Evolutionary conservation across 345 rosid species (phyloP).

Genomic region (Aquilaria sinensis): DNA sequence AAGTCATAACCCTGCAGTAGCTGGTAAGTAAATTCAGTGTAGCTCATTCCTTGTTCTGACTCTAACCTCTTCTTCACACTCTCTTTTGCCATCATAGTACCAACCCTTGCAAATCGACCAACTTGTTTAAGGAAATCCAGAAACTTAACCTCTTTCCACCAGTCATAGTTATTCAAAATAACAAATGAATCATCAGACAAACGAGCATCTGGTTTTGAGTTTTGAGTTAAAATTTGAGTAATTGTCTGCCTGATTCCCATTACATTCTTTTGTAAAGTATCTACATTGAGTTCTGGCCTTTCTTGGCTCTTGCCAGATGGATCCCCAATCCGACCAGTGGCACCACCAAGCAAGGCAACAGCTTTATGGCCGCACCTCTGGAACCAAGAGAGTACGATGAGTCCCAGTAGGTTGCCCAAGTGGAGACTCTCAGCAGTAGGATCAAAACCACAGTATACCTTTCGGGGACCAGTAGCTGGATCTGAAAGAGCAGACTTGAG

Average conservation of each 20-base stretch:
- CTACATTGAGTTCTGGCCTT: constrained; percentile 73
- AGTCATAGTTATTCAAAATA: constrained; percentile 81
- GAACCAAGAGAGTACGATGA: constrained; percentile 95
- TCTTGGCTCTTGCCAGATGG: constrained; percentile 93
- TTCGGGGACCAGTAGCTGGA: constrained; percentile 34
- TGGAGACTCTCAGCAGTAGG: constrained; percentile 94
- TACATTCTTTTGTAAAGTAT: constrained; percentile 51
- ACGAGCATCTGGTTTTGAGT: constrained; percentile 2
- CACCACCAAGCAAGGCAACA: constrained; percentile 92
- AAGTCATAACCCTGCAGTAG: constrained; percentile 90
- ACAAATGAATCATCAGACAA: constrained; percentile 14
- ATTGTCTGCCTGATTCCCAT: constrained; percentile 44
- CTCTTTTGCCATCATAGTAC: constrained; percentile 84
- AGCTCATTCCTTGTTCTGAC: constrained; percentile 93
- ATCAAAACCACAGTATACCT: constrained; percentile 91
- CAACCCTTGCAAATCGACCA: constrained; percentile 78
- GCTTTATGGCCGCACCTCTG: constrained; percentile 80
- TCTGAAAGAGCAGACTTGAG: constrained; percentile 59
- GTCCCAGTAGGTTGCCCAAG: constrained; percentile 84
- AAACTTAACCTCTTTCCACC: constrained; percentile 88
- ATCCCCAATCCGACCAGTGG: constrained; percentile 89
- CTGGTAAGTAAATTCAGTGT: constrained; percentile 91
- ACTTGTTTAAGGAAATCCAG: constrained; percentile 79
- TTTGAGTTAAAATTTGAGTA: constrained; percentile 35
- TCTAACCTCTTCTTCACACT: constrained; percentile 91